Evolutionary conservation across 495 filamentous ascomycete species (phyloP).

Genomic region (Penicillium paradoxum): DNA sequence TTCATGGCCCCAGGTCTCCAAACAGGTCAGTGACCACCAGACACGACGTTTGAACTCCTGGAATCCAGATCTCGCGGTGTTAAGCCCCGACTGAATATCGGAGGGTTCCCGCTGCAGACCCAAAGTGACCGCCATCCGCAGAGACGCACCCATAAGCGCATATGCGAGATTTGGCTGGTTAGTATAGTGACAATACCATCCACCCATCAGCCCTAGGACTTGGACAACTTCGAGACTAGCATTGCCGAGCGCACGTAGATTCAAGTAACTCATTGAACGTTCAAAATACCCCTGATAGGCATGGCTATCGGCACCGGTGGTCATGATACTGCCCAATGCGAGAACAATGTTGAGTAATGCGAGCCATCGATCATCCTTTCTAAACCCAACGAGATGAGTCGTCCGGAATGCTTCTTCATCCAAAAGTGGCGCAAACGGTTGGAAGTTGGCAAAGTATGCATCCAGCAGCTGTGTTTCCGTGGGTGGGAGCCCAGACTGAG

Average conservation of each 20-base stretch:
- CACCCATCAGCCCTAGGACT: constrained; percentile 64
- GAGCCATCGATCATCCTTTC: constrained; percentile 60
- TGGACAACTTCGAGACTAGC: constrained; percentile 65
- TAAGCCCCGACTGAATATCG: constrained; percentile 6
- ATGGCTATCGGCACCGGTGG: constrained; percentile 63
- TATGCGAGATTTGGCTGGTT: constrained; percentile 71
- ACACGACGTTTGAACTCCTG: constrained; percentile 58
- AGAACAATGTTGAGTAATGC: constrained; percentile 70
- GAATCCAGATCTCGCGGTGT: constrained; percentile 28
- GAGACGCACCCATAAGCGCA: constrained; percentile 36
- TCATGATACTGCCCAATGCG: constrained; percentile 64
- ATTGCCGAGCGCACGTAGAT: constrained; percentile 54
- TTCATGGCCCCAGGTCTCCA: constrained; percentile 70
- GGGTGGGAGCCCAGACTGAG: neutral
- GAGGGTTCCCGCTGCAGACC: constrained; percentile 16
- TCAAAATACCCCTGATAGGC: constrained; percentile 66
- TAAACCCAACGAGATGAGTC: constrained; percentile 44
- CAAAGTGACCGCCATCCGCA: constrained; percentile 35
- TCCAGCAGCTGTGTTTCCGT: constrained; percentile 47
- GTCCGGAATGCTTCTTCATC: constrained; percentile 64
- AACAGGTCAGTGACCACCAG: constrained; percentile 69
- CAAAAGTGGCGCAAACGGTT: constrained; percentile 64
- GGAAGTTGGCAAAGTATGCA: constrained; percentile 65
- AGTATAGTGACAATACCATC: constrained; percentile 76
- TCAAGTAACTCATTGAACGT: constrained; percentile 60